These are phyloP conservation scores for Lentinula lateritia DNA, from an alignment of 768 basidiomycete genomes.

Conservation along the genomic window DNA sequence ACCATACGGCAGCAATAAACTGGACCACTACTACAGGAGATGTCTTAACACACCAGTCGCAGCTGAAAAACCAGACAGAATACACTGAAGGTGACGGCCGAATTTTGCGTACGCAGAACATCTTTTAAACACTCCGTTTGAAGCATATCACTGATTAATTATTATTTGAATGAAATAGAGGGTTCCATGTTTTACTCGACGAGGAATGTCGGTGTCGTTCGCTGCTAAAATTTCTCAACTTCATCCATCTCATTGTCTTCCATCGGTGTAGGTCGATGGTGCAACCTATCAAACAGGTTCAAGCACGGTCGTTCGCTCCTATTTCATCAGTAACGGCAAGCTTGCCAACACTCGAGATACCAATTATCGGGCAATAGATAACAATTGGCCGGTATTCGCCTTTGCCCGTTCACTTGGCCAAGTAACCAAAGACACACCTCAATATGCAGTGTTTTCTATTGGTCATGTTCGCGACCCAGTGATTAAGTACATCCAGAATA, in stretches of 20 bases:
- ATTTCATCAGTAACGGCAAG: conserved; percentile 33
- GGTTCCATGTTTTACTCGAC: conserved; percentile 37
- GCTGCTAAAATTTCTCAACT: background rate
- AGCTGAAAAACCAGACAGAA: conserved; percentile 23
- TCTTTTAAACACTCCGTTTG: background rate
- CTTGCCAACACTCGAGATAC: conserved; percentile 36
- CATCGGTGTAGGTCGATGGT: conserved; percentile 1
- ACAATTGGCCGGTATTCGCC: conserved; percentile 41
- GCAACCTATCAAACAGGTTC: conserved; percentile 41
- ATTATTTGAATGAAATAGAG: conserved; percentile 23
- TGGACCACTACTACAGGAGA: conserved; percentile 38
- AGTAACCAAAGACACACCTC: conserved; percentile 19
- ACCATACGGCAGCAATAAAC: conserved; percentile 26
- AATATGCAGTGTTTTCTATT: conserved; percentile 29
- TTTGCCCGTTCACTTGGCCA: conserved; percentile 42
- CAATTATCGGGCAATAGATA: conserved; percentile 32
- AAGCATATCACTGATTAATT: no score
- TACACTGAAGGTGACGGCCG: conserved; percentile 39
- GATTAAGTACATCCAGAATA: conserved; percentile 22
- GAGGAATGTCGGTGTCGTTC: conserved; percentile 15
- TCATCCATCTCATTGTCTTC: background rate
- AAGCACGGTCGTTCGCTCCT: conserved; percentile 30
- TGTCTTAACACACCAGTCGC: conserved; percentile 38
- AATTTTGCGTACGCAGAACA: conserved; percentile 33
- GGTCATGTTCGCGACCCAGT: conserved; percentile 33